Evolutionary conservation across 306 rosid species (phyloP).

Genomic region (Sicyos baderoa): DNA sequence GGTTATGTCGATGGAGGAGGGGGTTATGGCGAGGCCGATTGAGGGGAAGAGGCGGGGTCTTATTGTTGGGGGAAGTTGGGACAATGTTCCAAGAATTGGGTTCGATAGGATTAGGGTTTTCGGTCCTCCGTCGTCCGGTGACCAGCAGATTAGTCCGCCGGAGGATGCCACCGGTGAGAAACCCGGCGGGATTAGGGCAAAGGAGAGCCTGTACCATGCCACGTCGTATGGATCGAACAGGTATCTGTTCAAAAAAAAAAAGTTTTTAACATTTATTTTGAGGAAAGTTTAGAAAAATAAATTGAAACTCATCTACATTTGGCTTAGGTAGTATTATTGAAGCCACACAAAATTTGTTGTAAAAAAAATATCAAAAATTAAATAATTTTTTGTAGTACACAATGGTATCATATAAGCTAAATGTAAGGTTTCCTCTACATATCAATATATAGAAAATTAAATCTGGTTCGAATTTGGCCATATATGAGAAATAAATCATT

Average conservation of each 20-base stretch:
- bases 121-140: conserved; percentile 71
- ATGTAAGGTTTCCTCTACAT: too few species aligned
- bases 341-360: too few species aligned
- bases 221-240: conserved; percentile 70
- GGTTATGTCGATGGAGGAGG: conserved; percentile 57
- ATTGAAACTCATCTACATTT: too few species aligned
- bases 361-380: too few species aligned
- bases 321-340: too few species aligned
- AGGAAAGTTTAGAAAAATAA: too few species aligned
- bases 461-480: too few species aligned
- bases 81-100: conserved; percentile 70
- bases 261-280: too few species aligned
- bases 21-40: conserved; percentile 51
- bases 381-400: too few species aligned
- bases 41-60: conserved; percentile 88
- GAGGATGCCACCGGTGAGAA: conserved; percentile 78
- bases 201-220: conserved; percentile 62
- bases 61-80: conserved; percentile 58
- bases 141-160: conserved; percentile 64
- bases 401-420: too few species aligned
- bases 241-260: conserved; percentile 20
- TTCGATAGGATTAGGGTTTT: conserved; percentile 61
- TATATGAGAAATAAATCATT: too few species aligned
- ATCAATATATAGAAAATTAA: too few species aligned
- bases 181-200: conserved; percentile 51